Evolutionary conservation across 2,329 filamentous ascomycete genomes (phyloP).

Genomic region (Hypomyces rosellus): DNA sequence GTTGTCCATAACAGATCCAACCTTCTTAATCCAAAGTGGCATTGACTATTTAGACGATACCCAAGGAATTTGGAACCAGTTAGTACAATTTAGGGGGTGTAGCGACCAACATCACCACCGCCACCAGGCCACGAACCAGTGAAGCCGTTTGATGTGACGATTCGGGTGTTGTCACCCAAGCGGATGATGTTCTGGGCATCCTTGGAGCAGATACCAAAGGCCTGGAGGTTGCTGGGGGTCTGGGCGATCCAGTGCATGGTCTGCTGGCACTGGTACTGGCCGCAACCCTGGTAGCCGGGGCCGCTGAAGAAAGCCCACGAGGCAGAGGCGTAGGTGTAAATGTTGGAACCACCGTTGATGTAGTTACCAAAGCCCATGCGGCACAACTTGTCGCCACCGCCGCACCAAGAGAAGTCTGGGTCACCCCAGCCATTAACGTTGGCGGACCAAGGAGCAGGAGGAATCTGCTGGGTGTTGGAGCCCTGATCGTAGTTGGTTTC

Average conservation of each 20-base stretch:
- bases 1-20: no score
- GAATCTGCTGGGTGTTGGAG: slow-evolving; percentile 27
- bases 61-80: no score
- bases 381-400: slow-evolving; percentile 30
- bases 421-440: slow-evolving; percentile 33
- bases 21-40: no score
- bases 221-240: slow-evolving; percentile 32
- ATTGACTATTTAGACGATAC: no score
- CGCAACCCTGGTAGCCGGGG: slow-evolving; percentile 29
- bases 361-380: slow-evolving; percentile 38
- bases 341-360: slow-evolving; percentile 34
- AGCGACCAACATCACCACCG: slow-evolving; percentile 32
- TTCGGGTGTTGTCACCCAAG: slow-evolving; percentile 29
- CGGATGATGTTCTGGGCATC: slow-evolving; percentile 28
- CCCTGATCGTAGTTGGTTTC: slow-evolving; percentile 42
- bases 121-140: slow-evolving; percentile 28
- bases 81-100: slow-evolving; percentile 20
- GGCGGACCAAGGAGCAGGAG: slow-evolving; percentile 34
- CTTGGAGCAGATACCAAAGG: slow-evolving; percentile 37
- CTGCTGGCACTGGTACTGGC: slow-evolving; percentile 27
- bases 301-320: slow-evolving; percentile 39
- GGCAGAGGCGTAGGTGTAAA: slow-evolving; percentile 37
- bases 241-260: slow-evolving; percentile 34
- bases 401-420: slow-evolving; percentile 36
- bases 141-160: slow-evolving; percentile 26